These are phyloP conservation scores for Lizonia empirigonia DNA, from an alignment of 2,329 filamentous ascomycete genomes.

Conservation along the genomic window DNA sequence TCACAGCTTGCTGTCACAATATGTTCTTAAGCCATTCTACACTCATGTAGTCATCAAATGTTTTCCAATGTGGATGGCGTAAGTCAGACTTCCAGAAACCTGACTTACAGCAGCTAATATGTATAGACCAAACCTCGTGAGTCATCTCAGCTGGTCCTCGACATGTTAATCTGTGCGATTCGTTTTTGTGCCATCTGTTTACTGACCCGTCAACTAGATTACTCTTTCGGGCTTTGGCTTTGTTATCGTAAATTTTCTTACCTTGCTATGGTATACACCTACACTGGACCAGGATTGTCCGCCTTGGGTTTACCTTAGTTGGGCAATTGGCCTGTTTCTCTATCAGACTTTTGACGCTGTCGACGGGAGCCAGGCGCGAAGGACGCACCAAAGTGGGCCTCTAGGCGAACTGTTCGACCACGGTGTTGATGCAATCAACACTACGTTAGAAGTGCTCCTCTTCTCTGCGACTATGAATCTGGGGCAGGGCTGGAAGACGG, in stretches of 20 bases:
- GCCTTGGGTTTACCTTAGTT: constrained; percentile 91
- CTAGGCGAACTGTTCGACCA: constrained; percentile 97
- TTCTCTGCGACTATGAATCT: constrained; percentile 93
- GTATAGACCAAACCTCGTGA: constrained; percentile 46
- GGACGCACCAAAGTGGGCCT: constrained; percentile 90
- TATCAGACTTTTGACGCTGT: constrained; percentile 99
- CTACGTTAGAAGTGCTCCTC: constrained; percentile 87
- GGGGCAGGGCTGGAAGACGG: constrained; percentile 88
- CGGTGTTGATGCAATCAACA: constrained; percentile 94
- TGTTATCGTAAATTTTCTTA: constrained; percentile 85
- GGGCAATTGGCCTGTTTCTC: constrained; percentile 86
- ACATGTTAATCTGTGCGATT: background rate
- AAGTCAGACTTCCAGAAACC: constrained; percentile 44
- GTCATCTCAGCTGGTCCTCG: constrained; percentile 13
- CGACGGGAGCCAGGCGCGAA: constrained; percentile 88
- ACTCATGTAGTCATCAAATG: constrained; percentile 90
- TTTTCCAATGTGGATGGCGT: constrained; percentile 95
- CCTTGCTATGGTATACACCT: constrained; percentile 95
- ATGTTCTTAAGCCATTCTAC: constrained; percentile 97
- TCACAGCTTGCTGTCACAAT: constrained; percentile 85
- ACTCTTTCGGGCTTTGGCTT: constrained; percentile 91
- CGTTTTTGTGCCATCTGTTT: background rate
- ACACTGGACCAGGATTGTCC: constrained; percentile 92
- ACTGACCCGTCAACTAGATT: constrained; percentile 59
- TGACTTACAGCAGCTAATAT: constrained; percentile 29